phyloP scores from a whole-genome alignment of 257 asterid genomes.

The Solanum phureja region DNA sequence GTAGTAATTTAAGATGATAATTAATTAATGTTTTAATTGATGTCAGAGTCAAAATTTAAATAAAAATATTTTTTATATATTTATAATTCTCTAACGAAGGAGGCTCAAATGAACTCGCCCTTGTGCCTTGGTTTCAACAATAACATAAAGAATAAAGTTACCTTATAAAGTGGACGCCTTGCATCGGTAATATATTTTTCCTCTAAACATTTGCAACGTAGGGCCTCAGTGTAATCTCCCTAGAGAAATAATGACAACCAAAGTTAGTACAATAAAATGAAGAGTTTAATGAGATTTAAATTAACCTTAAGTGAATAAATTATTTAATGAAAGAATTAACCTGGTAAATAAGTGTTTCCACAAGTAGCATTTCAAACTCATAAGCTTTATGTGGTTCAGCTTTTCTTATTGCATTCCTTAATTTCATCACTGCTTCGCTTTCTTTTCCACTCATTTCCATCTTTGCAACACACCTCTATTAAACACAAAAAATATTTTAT shows the following conservation, averaged over 20 bases:
- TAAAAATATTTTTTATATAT: too few relatives aligned
- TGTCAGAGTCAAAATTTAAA: too few relatives aligned
- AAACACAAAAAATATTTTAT: not conserved
- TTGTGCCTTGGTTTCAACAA: not conserved
- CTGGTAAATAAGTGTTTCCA: not conserved
- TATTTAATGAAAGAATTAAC: not conserved
- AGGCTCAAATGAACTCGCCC: not conserved
- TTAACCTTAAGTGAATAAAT: not conserved
- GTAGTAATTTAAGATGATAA: too few relatives aligned
- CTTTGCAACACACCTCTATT: not conserved
- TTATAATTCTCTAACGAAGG: not conserved
- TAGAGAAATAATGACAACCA: not conserved
- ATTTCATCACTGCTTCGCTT: not conserved
- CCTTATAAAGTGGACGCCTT: slow-evolving; percentile 5
- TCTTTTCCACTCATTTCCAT: slow-evolving; percentile 7
- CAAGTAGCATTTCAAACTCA: slow-evolving; percentile 1
- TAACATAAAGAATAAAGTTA: not conserved
- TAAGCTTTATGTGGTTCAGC: slow-evolving; percentile 1
- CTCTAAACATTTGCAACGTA: not conserved
- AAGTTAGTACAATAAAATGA: not conserved
- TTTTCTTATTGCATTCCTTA: not conserved
- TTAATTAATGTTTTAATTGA: too few relatives aligned
- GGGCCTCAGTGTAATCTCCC: not conserved
- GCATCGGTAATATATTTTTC: not conserved
- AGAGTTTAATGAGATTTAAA: not conserved